A percentile compares a stretch with the other conserved stretches of the same genome.
Conservation (phyloP, 2,329 filamentous ascomycete species). For the Myotisia sp. region DNA sequence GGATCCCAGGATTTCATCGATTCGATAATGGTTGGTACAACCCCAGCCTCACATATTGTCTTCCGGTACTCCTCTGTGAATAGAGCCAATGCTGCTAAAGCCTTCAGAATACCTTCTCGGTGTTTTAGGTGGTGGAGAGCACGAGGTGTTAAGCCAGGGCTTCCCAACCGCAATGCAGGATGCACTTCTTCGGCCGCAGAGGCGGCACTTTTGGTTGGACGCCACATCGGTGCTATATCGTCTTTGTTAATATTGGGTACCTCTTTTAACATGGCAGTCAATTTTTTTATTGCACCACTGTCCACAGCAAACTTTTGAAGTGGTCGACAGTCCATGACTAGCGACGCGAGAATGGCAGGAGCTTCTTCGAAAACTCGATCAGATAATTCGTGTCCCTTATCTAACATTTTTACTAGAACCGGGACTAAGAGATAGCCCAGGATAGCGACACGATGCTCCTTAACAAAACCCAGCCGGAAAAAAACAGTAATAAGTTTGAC, state of each 20-base stretch:
- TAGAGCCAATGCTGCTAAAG: conserved; percentile 65
- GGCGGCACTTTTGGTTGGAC: conserved; percentile 21
- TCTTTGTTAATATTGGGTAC: conserved; percentile 48
- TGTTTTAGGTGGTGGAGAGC: conserved; percentile 57
- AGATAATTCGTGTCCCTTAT: conserved; percentile 34
- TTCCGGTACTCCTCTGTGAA: conserved; percentile 77
- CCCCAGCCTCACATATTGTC: conserved; percentile 65
- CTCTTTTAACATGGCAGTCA: conserved; percentile 51
- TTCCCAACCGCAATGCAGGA: conserved; percentile 40
- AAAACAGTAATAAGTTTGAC: conserved; percentile 54
- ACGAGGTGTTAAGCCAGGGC: conserved; percentile 47
- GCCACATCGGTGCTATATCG: conserved; percentile 41
- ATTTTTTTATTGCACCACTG: conserved; percentile 45
- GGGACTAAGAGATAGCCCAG: conserved; percentile 57
- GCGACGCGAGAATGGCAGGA: conserved; percentile 59
- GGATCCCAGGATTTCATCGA: conserved; percentile 49
- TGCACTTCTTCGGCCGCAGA: conserved; percentile 13
- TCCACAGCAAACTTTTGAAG: conserved; percentile 75
- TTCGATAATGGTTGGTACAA: conserved; percentile 67
- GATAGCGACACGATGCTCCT: conserved; percentile 48
- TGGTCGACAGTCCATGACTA: conserved; percentile 63
- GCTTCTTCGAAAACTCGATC: conserved; percentile 51
- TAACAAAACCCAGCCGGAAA: conserved; percentile 53
- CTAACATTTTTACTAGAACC: conserved; percentile 52
- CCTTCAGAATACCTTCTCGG: conserved; percentile 61